A percentile compares a stretch with the other conserved stretches of the same genome.
Evolutionary conservation across 2,329 filamentous ascomycete genomes (phyloP).

Genomic region (Pseudocercospora cruenta): DNA sequence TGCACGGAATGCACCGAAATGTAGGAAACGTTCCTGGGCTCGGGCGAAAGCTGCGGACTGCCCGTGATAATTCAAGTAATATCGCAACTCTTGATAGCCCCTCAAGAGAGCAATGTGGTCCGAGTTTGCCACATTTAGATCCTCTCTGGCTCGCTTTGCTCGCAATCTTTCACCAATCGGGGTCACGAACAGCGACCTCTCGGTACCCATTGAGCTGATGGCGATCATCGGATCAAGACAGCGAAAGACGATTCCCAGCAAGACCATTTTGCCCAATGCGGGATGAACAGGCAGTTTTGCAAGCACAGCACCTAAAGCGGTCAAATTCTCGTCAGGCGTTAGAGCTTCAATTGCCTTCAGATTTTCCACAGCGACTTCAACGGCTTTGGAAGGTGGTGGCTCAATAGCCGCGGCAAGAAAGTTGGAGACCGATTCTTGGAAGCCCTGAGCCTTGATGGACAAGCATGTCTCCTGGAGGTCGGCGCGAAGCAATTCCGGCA

Average conservation of each 20-base stretch:
- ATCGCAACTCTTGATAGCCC: constrained; percentile 47
- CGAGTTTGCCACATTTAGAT: constrained; percentile 39
- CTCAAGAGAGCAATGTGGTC: constrained; percentile 53
- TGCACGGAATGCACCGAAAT: constrained; percentile 41
- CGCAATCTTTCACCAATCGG: constrained; percentile 33
- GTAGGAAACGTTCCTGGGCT: constrained; percentile 40
- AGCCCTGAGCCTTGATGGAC: constrained; percentile 46
- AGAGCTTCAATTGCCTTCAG: constrained; percentile 49
- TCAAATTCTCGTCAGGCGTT: constrained; percentile 48
- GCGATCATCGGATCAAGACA: constrained; percentile 57
- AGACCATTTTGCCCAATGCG: constrained; percentile 53
- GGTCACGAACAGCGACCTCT: constrained; percentile 42
- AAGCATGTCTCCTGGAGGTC: constrained; percentile 52
- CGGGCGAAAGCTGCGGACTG: constrained; percentile 36
- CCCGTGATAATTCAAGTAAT: constrained; percentile 38
- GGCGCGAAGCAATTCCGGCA: constrained; percentile 48
- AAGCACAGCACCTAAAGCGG: constrained; percentile 52
- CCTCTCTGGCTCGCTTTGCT: constrained; percentile 22
- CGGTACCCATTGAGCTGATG: constrained; percentile 42
- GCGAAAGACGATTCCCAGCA: constrained; percentile 56
- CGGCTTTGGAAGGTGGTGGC: constrained; percentile 45
- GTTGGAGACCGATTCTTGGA: constrained; percentile 44
- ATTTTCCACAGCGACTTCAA: constrained; percentile 45
- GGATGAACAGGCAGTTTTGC: constrained; percentile 48
- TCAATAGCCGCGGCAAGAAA: constrained; percentile 52